Evolutionary conservation across 2,329 filamentous ascomycete species (phyloP), one percentile per base, ranked within the genome.

Genomic region (Lasiodiplodia sp.): DNA sequence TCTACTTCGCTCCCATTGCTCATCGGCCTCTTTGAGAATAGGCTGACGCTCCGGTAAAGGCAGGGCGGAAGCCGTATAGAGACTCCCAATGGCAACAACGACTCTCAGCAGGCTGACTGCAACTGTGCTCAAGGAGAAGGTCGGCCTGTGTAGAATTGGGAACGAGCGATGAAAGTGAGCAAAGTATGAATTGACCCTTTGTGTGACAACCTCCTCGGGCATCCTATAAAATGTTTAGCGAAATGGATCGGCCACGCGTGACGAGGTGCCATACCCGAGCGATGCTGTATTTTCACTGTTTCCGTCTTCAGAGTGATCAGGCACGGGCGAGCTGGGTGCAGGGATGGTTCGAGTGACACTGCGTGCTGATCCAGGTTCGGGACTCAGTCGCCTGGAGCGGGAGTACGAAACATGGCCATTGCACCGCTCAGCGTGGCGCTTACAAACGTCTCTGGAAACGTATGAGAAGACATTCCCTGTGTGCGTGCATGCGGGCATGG

Each of bases 241-340:
- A 12, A 2, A 3, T 2, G 10, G 2, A 3, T 28, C 1, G 23
- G 38, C 4, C 18, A 1, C 18, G 3, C 10, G 5, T 5, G 14
- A 18, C 5, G 1, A 16, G 3, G 14, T 5, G 38, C 12, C 38
- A 25, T 52, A 52, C 3, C 14, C n/a, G 49, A 25, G 12, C n/a
- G 25, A 55, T 31, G 25, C 3, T 6, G 49, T 11, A 10, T 11
- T 23, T 6, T 28, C 28, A 28, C 28, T 28, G 28, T 28, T 28
- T 28, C 28, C 28, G 28, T 52, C 23, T 3, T 25, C 49, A 5
- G 10, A 18, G 6, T 3, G 5, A 28, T 40, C 38, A 16, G 38
- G 2, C 38, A 40, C 4, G 12, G 38, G 38, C 18, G 38, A 40
- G 12, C 38, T 18, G 4, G 12, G 14, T 40, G 38, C 14, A 40